Conservation (phyloP, 2,329 filamentous ascomycete genomes). For the Mariannaea elegans region DNA sequence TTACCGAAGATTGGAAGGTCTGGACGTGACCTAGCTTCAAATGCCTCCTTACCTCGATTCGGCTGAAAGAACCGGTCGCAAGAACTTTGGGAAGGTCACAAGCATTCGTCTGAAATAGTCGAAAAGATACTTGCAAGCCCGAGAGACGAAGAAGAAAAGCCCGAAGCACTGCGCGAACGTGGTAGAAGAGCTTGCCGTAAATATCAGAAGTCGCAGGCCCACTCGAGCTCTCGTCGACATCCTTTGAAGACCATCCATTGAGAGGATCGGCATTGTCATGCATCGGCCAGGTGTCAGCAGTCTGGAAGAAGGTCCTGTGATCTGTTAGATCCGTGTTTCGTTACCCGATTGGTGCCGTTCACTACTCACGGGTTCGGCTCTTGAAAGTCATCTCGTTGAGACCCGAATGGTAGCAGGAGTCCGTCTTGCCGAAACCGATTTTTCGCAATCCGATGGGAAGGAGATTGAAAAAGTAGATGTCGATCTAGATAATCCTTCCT, state of each 20-base stretch:
- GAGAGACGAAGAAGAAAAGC: not conserved
- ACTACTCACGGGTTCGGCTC: conserved; percentile 19
- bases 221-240: not conserved
- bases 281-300: conserved; percentile 1
- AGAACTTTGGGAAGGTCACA: not conserved
- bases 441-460: not conserved
- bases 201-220: conserved; percentile 15
- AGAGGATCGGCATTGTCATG: conserved; percentile 1
- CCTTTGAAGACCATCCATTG: conserved; percentile 3
- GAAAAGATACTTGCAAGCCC: not conserved
- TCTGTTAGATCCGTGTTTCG: not conserved
- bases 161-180: not conserved
- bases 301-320: not conserved
- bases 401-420: conserved; percentile 20
- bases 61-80: not conserved
- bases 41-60: conserved; percentile 12
- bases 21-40: not conserved
- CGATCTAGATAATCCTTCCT: conserved; percentile 1
- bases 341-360: not conserved
- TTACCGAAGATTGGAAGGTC: not conserved
- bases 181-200: conserved; percentile 19
- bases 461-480: not conserved
- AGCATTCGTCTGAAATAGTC: not conserved
- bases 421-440: conserved; percentile 11
- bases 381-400: not conserved